A percentile compares a stretch with the other conserved stretches of the same genome.
Evolutionary conservation across 2,329 filamentous ascomycete species (phyloP).

Genomic region (Triangularia setosa): DNA sequence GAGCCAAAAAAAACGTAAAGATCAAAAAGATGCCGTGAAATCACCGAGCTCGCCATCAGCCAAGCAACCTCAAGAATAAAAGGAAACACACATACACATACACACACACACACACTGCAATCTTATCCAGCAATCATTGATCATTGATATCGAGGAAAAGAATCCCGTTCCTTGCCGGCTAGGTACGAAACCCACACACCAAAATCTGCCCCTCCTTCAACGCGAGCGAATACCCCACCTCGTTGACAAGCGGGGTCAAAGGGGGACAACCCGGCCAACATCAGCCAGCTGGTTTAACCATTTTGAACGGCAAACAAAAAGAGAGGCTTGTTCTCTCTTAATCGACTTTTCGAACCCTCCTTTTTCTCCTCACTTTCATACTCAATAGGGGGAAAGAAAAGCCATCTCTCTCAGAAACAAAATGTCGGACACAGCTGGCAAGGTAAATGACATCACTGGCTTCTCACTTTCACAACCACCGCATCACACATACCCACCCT

Average conservation of each 20-base stretch:
- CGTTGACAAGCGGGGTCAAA: slow-evolving; percentile 12
- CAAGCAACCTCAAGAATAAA: not conserved
- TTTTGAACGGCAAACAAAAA: slow-evolving; percentile 3
- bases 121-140: slow-evolving; percentile 11
- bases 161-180: not conserved
- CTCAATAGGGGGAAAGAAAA: not conserved
- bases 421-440: slow-evolving; percentile 28
- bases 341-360: not conserved
- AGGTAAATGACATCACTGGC: slow-evolving; percentile 20
- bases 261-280: not conserved
- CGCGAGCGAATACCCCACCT: slow-evolving; percentile 21
- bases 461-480: slow-evolving; percentile 7
- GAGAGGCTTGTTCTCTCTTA: not conserved
- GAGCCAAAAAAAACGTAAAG: slow-evolving; percentile 5
- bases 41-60: slow-evolving; percentile 20
- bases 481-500: not conserved
- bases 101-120: not conserved
- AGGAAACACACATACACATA: not conserved
- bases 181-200: not conserved
- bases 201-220: not conserved
- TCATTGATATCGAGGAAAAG: not conserved
- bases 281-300: not conserved
- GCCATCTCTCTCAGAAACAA: not conserved
- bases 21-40: slow-evolving; percentile 25
- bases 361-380: not conserved